These are phyloP conservation scores for Colletotrichum nymphaeae DNA, from an alignment of 2,329 filamentous ascomycete species.

Conservation along the genomic window DNA sequence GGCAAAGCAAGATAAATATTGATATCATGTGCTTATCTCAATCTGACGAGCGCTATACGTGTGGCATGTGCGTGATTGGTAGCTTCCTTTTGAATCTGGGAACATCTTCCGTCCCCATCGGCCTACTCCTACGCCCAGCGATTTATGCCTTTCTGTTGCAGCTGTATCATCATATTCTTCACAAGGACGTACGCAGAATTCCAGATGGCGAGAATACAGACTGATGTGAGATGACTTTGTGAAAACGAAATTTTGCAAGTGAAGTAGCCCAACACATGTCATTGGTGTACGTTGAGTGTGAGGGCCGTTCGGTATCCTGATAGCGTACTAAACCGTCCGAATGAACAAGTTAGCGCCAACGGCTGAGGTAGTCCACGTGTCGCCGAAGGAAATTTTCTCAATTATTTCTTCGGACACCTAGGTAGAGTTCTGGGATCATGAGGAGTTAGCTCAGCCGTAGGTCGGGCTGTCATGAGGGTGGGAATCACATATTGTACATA, in stretches of 20 bases:
- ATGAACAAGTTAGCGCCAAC: not conserved
- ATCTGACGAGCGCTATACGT: not conserved
- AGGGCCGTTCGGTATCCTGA: not conserved
- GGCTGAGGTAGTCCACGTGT: not conserved
- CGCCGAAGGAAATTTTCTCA: not conserved
- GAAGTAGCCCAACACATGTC: not conserved
- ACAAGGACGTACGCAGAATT: not conserved
- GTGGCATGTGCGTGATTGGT: not conserved
- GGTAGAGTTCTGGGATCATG: no score
- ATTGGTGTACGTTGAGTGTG: not conserved
- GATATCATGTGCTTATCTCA: not conserved
- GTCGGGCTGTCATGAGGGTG: no score
- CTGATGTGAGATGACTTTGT: not conserved
- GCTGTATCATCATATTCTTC: not conserved
- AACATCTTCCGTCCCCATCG: no score
- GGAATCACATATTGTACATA: no score
- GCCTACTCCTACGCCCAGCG: not conserved
- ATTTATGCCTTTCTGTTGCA: not conserved
- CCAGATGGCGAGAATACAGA: not conserved
- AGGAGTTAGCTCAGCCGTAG: no score
- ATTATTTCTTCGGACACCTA: not conserved
- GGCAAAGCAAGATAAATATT: conserved; percentile 12
- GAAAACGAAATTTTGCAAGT: not conserved
- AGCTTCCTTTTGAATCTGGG: not conserved
- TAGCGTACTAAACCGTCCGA: not conserved